Base-by-base conservation (phyloP, 2,329 filamentous ascomycete species). In the Zopfia rhizophila region DNA sequence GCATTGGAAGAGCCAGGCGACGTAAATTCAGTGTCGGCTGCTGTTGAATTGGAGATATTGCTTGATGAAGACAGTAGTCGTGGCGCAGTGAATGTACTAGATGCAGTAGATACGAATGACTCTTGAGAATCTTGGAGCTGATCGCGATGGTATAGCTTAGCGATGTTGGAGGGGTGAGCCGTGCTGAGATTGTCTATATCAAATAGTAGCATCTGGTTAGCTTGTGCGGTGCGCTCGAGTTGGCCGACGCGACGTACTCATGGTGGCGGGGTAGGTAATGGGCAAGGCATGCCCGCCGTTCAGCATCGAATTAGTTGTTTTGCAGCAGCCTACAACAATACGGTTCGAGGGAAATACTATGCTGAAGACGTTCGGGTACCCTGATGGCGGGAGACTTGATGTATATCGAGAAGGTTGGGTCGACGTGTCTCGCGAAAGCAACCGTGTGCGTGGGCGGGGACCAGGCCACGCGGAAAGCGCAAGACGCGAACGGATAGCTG, bases 31-130 rank as follows among this genome's bases (percentile, higher is more conserved):
- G 64, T 64, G 6, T 69, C 66, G 35, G 57, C 55, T 33, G 51
- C 58, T 43, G 56, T 61, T 37, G 55, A 58, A 16, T 60, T 66
- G 16, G 69, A 72, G 10, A 72, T 39, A 32, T 67, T 70, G 46
- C 67, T 70, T 25, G 60, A 63, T 8, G 61, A 65, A 7, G 61
- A 65, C 10, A 64, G 58, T 44, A 71, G 39, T 32, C 57, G 56
- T 13, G 69, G 68, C 31, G 56, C 61, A 28, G 65, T 61, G 42
- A 65, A 68, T 45, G 61, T 66, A 38, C 64, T 69, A 10, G 68
- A 70, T 21, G 65, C 55, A 12, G 55, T 45, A 38, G 70, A 73
- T 5, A 63, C 43, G 33, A 60, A 51, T 1, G 67, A 70, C 29
- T 71, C 68, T 46, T 73, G 69, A 22, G 69, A 68, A 37, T 55